phyloP scores from a whole-genome alignment of 2,329 filamentous ascomycete genomes.

The Hymenoscyphus albidus region DNA sequence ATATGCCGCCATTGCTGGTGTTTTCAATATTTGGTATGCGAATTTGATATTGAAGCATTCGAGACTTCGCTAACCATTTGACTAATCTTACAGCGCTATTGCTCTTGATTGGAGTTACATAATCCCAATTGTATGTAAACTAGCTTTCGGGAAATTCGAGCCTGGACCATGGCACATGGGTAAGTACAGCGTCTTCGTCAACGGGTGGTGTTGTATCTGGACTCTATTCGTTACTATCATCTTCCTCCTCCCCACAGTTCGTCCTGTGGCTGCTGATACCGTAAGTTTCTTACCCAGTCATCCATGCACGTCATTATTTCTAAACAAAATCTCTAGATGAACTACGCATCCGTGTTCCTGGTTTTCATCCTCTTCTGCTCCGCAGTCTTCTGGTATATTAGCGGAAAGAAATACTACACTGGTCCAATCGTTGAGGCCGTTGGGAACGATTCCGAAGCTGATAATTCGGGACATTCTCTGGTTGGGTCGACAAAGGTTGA shows the following conservation, averaged over 20 bases:
- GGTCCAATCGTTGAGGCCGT: constrained; percentile 39
- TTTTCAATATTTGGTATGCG: constrained; percentile 46
- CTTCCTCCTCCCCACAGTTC: constrained; percentile 48
- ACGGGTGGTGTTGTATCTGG: constrained; percentile 48
- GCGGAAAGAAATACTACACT: constrained; percentile 45
- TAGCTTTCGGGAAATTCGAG: constrained; percentile 46
- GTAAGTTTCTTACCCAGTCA: constrained; percentile 31
- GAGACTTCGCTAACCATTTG: background rate
- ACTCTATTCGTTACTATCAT: constrained; percentile 51
- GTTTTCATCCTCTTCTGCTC: constrained; percentile 44
- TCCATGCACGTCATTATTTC: background rate
- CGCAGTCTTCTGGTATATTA: constrained; percentile 43
- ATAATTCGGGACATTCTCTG: background rate
- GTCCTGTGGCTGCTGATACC: constrained; percentile 44
- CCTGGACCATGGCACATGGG: constrained; percentile 52
- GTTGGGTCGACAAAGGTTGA: background rate
- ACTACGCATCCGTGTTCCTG: constrained; percentile 51
- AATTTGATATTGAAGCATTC: background rate
- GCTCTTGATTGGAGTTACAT: constrained; percentile 53
- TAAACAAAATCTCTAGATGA: constrained; percentile 41
- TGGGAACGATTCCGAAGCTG: background rate
- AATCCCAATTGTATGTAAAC: constrained; percentile 52
- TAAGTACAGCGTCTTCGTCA: constrained; percentile 40
- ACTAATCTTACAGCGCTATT: constrained; percentile 39
- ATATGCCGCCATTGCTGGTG: constrained; percentile 48